phyloP scores from a whole-genome alignment of 2,329 filamentous ascomycete genomes.

The Xylariaceae sp. region DNA sequence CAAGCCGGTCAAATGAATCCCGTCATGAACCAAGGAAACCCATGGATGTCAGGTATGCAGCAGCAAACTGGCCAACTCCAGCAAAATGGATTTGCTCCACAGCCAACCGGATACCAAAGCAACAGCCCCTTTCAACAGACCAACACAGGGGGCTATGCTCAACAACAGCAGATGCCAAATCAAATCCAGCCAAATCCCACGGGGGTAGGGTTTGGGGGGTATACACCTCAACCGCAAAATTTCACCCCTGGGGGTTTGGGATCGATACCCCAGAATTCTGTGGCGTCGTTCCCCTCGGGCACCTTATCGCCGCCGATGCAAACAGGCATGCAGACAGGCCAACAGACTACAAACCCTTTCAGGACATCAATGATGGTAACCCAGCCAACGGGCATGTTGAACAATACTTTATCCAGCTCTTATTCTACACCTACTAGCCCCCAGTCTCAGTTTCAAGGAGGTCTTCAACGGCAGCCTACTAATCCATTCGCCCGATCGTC shows the following conservation, averaged over 20 bases:
- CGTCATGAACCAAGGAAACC: no score
- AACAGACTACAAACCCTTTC: constrained; percentile 84
- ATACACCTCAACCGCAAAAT: constrained; percentile 56
- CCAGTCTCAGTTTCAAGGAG: constrained; percentile 10
- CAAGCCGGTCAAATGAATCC: constrained; percentile 28
- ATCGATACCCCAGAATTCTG: constrained; percentile 54
- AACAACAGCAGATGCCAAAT: constrained; percentile 35
- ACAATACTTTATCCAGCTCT: constrained; percentile 18
- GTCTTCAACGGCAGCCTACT: constrained; percentile 61
- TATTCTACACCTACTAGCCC: constrained; percentile 40
- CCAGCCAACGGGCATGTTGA: constrained; percentile 45
- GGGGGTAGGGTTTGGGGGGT: constrained; percentile 80
- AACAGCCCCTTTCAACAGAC: constrained; percentile 41
- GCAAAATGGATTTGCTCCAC: constrained; percentile 25
- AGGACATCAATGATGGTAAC: constrained; percentile 78
- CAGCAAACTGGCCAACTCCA: constrained; percentile 29
- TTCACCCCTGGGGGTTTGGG: constrained; percentile 51
- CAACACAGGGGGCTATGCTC: constrained; percentile 27
- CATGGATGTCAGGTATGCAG: constrained; percentile 31
- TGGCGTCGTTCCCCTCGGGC: constrained; percentile 46
- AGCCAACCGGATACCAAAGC: constrained; percentile 33
- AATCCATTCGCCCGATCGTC: constrained; percentile 80
- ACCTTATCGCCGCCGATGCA: constrained; percentile 36
- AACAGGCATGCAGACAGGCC: constrained; percentile 42
- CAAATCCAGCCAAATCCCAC: constrained; percentile 49